A percentile compares a stretch with the other conserved stretches of the same genome.
phyloP scores from a whole-genome alignment of 169 alveolate genomes.

The Plasmodium fragile region DNA sequence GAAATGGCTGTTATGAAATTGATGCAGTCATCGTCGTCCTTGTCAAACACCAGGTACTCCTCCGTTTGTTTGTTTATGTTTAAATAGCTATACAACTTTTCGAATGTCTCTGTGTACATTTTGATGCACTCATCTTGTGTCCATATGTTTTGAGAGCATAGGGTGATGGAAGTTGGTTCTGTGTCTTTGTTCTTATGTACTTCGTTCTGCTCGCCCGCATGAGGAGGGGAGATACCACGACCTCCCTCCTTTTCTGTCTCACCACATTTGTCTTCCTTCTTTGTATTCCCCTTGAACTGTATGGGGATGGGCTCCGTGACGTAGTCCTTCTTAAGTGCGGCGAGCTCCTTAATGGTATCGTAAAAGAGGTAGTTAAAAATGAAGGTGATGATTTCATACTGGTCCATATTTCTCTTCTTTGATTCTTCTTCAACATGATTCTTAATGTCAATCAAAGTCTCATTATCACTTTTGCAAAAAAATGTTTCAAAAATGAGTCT shows the following conservation, averaged over 20 bases:
- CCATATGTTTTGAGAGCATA: conserved; percentile 63
- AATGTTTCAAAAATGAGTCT: conserved; percentile 91
- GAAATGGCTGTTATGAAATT: conserved; percentile 93
- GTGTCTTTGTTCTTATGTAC: neutral
- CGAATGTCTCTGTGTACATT: conserved; percentile 38
- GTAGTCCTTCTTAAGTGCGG: conserved; percentile 65
- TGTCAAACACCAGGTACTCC: conserved; percentile 90
- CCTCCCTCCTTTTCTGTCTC: neutral
- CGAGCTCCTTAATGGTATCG: conserved; percentile 75
- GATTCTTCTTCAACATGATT: conserved; percentile 79
- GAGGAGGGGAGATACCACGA: no score
- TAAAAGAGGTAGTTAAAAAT: conserved; percentile 79
- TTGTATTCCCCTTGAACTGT: conserved; percentile 1
- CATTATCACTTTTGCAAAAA: conserved; percentile 82
- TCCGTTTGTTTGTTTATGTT: conserved; percentile 56
- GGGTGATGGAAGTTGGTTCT: neutral
- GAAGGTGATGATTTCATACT: conserved; percentile 36
- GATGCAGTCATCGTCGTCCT: conserved; percentile 93
- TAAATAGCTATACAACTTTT: conserved; percentile 36
- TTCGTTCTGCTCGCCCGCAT: neutral
- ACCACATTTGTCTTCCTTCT: neutral
- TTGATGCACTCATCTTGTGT: conserved; percentile 43
- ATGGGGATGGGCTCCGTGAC: conserved; percentile 34
- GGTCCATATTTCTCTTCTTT: conserved; percentile 68
- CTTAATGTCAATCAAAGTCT: conserved; percentile 76